phyloP scores from a whole-genome alignment of 345 rosid species.

The Hirschfeldia incana region DNA sequence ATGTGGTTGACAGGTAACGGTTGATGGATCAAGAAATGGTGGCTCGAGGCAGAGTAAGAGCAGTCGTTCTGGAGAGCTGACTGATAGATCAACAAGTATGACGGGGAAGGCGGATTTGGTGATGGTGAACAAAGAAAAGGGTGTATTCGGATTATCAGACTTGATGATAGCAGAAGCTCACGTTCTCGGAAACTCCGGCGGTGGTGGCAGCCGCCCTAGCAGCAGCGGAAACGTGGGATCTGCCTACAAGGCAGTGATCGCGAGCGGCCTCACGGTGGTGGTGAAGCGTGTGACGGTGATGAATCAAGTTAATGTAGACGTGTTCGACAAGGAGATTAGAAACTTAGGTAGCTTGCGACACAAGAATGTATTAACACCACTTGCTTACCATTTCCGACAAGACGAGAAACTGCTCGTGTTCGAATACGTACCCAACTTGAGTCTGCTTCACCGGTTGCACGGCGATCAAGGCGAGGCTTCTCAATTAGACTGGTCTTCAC shows the following conservation, averaged over 20 bases:
- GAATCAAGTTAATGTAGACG: slow-evolving; percentile 49
- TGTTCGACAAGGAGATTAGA: slow-evolving; percentile 57
- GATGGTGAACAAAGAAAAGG: slow-evolving; percentile 58
- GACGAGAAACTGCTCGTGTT: slow-evolving; percentile 74
- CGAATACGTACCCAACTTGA: slow-evolving; percentile 60
- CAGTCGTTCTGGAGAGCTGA: slow-evolving; percentile 22
- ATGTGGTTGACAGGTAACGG: slow-evolving; percentile 22
- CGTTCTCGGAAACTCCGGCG: slow-evolving; percentile 42
- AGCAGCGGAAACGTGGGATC: slow-evolving; percentile 57
- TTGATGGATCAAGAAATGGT: slow-evolving; percentile 20
- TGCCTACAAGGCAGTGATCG: slow-evolving; percentile 58
- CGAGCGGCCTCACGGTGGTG: slow-evolving; percentile 52
- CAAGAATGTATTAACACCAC: slow-evolving; percentile 55
- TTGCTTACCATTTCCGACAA: slow-evolving; percentile 66
- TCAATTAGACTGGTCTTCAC: slow-evolving; percentile 58
- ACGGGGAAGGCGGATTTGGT: slow-evolving; percentile 44
- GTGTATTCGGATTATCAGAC: slow-evolving; percentile 60
- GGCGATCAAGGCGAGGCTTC: slow-evolving; percentile 50
- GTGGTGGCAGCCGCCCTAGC: slow-evolving; percentile 28
- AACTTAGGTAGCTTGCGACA: slow-evolving; percentile 56
- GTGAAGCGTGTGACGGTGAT: slow-evolving; percentile 72
- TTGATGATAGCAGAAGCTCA: slow-evolving; percentile 85
- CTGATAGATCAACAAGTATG: not conserved
- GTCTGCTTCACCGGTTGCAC: slow-evolving; percentile 68
- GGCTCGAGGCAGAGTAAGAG: slow-evolving; percentile 19